Conservation (phyloP, 2,329 filamentous ascomycete species). For the Parascedosporium putredinis region DNA sequence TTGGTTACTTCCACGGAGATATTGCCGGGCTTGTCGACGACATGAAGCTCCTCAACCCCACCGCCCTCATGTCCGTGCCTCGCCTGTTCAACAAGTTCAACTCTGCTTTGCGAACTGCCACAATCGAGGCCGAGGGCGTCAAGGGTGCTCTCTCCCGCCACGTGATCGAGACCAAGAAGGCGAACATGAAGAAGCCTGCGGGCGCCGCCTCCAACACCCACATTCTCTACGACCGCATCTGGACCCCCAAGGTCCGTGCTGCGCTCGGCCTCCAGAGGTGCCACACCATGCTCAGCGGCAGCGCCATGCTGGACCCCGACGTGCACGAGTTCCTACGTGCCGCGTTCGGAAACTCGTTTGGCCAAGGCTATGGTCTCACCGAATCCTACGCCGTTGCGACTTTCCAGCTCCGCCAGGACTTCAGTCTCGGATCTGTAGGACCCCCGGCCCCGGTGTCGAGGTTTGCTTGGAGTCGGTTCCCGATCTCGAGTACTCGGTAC, state of each 20-base stretch:
- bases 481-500: slow-evolving; percentile 84
- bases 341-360: slow-evolving; percentile 66
- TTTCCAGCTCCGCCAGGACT: slow-evolving; percentile 61
- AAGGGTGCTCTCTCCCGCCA: slow-evolving; percentile 72
- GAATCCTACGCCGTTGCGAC: slow-evolving; percentile 77
- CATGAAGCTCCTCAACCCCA: slow-evolving; percentile 76
- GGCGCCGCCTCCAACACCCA: slow-evolving; percentile 72
- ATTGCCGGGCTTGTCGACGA: slow-evolving; percentile 81
- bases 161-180: slow-evolving; percentile 69
- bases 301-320: slow-evolving; percentile 78
- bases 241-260: slow-evolving; percentile 77
- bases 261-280: slow-evolving; percentile 70
- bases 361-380: slow-evolving; percentile 88
- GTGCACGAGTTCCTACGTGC: slow-evolving; percentile 84
- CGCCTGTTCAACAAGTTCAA: slow-evolving; percentile 87
- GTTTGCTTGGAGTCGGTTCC: slow-evolving; percentile 77
- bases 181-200: slow-evolving; percentile 60
- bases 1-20: slow-evolving; percentile 94
- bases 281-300: slow-evolving; percentile 71
- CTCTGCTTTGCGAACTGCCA: slow-evolving; percentile 67
- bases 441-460: slow-evolving; percentile 58
- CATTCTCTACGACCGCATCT: slow-evolving; percentile 74
- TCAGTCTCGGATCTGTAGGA: slow-evolving; percentile 72
- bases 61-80: slow-evolving; percentile 77
- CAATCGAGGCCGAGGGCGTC: slow-evolving; percentile 68